Conservation (phyloP, 208 protist species). For the Phytomonas francai region DNA sequence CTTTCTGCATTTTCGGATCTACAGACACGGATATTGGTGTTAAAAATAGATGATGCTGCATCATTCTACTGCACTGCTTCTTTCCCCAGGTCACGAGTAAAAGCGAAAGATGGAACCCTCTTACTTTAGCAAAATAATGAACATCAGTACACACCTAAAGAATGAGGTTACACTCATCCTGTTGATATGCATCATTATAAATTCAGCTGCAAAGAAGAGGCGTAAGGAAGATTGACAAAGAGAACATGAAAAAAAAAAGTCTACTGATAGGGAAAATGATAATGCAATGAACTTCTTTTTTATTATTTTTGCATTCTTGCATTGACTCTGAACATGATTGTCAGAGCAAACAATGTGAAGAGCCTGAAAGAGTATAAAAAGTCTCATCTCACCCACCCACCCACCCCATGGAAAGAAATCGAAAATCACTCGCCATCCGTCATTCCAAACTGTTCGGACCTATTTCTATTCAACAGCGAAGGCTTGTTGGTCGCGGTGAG, state of each 20-base stretch:
- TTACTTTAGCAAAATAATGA: not conserved
- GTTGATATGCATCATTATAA: not conserved
- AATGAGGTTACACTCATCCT: not conserved
- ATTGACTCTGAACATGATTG: not conserved
- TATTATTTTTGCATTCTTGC: not conserved
- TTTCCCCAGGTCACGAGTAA: not conserved
- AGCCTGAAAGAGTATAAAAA: not conserved
- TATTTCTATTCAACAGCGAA: not conserved
- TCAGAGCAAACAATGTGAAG: not conserved
- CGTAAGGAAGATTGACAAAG: constrained; percentile 1
- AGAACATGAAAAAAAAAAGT: constrained; percentile 4
- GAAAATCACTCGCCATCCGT: no score
- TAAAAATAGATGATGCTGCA: no score
- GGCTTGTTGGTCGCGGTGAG: not conserved
- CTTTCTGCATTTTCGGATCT: no score
- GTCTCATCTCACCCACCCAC: no score
- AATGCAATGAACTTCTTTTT: not conserved
- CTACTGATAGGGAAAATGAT: not conserved
- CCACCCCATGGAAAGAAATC: no score
- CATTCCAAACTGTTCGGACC: not conserved
- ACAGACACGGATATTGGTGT: no score
- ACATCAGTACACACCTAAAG: not conserved
- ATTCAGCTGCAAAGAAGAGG: not conserved
- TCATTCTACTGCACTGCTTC: not conserved
- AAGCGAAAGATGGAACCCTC: not conserved